Evolutionary conservation across 805 yeast genomes (phyloP).

Genomic region (Cyberlindnera euphorbiae): DNA sequence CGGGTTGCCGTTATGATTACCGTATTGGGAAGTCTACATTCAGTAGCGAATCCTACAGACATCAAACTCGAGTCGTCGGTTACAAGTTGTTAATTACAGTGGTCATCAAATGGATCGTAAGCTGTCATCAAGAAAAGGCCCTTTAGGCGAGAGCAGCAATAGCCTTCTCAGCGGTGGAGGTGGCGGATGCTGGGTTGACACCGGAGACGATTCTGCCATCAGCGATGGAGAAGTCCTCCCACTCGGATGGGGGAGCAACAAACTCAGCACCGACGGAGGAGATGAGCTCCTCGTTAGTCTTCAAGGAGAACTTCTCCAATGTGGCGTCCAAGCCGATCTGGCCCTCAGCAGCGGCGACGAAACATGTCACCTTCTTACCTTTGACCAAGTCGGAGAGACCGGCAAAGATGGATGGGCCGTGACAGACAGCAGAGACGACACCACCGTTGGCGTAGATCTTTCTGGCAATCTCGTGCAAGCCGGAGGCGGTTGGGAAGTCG

Average conservation of each 20-base stretch:
- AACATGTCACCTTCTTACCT: constrained; percentile 58
- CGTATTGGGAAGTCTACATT: no score
- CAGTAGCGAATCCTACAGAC: no score
- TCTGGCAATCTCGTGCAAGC: constrained; percentile 40
- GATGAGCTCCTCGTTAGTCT: constrained; percentile 36
- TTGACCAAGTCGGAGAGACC: constrained; percentile 42
- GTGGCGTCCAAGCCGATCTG: constrained; percentile 8
- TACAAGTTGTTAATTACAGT: no score
- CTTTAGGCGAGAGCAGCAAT: constrained; percentile 19
- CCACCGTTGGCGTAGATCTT: constrained; percentile 48
- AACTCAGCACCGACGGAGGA: constrained; percentile 39
- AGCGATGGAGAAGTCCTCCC: constrained; percentile 43
- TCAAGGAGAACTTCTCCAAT: constrained; percentile 22
- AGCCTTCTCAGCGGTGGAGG: constrained; percentile 41
- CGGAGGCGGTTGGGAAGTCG: constrained; percentile 51
- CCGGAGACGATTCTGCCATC: constrained; percentile 66
- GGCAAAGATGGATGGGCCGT: constrained; percentile 60
- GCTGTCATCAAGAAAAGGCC: background rate
- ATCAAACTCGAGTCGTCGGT: no score
- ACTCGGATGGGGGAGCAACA: constrained; percentile 45
- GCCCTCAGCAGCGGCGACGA: constrained; percentile 50
- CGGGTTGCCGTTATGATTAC: no score
- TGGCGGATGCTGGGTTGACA: constrained; percentile 56
- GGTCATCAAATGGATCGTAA: no score
- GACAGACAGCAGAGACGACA: constrained; percentile 61